phyloP scores from a whole-genome alignment of 495 filamentous ascomycete genomes.

The Annulohypoxylon nitens region DNA sequence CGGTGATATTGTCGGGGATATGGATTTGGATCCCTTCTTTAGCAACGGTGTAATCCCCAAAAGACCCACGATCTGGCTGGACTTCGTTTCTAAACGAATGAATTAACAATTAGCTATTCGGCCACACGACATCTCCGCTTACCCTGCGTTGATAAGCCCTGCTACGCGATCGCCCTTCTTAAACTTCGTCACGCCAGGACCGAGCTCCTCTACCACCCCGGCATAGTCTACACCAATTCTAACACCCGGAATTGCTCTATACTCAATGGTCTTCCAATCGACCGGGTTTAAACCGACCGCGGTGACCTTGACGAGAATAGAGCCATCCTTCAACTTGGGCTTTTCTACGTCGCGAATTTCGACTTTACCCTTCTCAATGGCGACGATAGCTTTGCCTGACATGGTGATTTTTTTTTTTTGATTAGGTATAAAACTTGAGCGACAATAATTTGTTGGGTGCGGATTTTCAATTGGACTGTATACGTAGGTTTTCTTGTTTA shows the following conservation, averaged over 20 bases:
- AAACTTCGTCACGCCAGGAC: slow-evolving; percentile 51
- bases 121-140: slow-evolving; percentile 25
- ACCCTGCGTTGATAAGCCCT: slow-evolving; percentile 54
- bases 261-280: slow-evolving; percentile 68
- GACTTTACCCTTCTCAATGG: slow-evolving; percentile 31
- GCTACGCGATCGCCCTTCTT: slow-evolving; percentile 57
- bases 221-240: slow-evolving; percentile 53
- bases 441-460: neutral
- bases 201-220: slow-evolving; percentile 57
- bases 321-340: slow-evolving; percentile 58
- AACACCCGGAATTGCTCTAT: slow-evolving; percentile 7
- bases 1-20: slow-evolving; percentile 55
- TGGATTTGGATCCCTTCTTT: slow-evolving; percentile 48
- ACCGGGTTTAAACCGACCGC: slow-evolving; percentile 68
- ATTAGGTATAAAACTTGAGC: neutral
- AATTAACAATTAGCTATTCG: neutral
- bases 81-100: neutral
- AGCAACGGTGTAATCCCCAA: slow-evolving; percentile 55
- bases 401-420: no score
- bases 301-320: slow-evolving; percentile 64
- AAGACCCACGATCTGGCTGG: slow-evolving; percentile 52
- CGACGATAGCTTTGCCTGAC: slow-evolving; percentile 48
- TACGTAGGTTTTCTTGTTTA: neutral
- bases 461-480: neutral
- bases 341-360: slow-evolving; percentile 48